phyloP scores from a whole-genome alignment of 2,329 filamentous ascomycete genomes.

The Alternaria gansuensis region DNA sequence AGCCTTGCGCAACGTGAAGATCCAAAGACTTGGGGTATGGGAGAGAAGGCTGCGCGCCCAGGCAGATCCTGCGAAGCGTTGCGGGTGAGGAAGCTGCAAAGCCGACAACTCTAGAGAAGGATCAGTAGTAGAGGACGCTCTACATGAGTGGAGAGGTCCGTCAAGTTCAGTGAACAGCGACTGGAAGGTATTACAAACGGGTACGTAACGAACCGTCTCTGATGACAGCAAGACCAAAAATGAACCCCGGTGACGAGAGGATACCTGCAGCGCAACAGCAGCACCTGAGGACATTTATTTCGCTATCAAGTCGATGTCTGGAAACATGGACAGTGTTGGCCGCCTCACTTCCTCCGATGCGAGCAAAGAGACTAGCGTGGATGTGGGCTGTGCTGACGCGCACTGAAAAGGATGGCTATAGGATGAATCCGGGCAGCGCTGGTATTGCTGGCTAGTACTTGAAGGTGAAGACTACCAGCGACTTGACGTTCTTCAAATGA shows the following conservation, averaged over 20 bases:
- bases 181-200: background rate
- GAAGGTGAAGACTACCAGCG: background rate
- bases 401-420: background rate
- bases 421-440: no score
- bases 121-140: background rate
- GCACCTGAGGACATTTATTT: background rate
- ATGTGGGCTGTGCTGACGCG: background rate
- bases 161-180: background rate
- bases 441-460: background rate
- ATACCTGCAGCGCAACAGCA: background rate
- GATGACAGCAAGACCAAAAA: background rate
- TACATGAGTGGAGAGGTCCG: background rate
- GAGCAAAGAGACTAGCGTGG: background rate
- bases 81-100: background rate
- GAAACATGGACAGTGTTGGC: background rate
- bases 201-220: background rate
- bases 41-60: background rate
- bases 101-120: background rate
- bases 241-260: background rate
- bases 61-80: background rate
- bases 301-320: background rate
- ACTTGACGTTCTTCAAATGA: background rate
- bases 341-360: background rate
- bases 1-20: background rate
- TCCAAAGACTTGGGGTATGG: no score